Percentiles rank a stretch among this genome's conserved stretches.
phyloP scores from a whole-genome alignment of 1,284 basidiomycete genomes.

The Fomitopsis palustris region DNA sequence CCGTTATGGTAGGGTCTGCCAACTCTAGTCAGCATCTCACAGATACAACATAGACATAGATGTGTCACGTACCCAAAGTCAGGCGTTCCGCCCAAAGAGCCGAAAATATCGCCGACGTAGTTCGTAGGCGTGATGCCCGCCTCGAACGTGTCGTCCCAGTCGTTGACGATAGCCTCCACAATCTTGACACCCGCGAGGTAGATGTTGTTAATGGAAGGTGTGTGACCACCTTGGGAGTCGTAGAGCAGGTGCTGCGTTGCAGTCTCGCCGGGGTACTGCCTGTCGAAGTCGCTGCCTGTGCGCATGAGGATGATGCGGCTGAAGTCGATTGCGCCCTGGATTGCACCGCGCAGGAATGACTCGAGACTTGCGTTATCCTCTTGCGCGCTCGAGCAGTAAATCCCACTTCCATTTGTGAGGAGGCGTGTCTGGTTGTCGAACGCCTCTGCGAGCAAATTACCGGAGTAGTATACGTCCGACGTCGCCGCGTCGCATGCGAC shows the following conservation, averaged over 20 bases:
- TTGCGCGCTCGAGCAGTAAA: constrained; percentile 43
- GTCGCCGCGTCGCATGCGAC: constrained; percentile 38
- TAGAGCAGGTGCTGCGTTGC: constrained; percentile 21
- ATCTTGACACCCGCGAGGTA: constrained; percentile 29
- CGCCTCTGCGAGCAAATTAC: constrained; percentile 34
- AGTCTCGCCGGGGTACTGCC: constrained; percentile 31
- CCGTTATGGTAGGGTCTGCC: neutral
- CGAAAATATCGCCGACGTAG: constrained; percentile 29
- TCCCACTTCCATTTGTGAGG: constrained; percentile 36
- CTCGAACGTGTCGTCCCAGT: constrained; percentile 25
- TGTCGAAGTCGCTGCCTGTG: constrained; percentile 43
- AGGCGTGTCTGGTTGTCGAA: constrained; percentile 40
- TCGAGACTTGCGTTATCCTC: constrained; percentile 49
- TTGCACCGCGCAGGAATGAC: constrained; percentile 37
- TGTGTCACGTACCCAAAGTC: neutral
- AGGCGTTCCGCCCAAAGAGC: neutral
- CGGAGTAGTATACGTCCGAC: constrained; percentile 43
- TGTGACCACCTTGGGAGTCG: constrained; percentile 18
- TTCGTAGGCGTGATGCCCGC: constrained; percentile 26
- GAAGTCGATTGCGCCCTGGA: constrained; percentile 40
- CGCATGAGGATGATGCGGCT: constrained; percentile 42
- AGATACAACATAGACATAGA: neutral
- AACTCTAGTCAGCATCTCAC: neutral
- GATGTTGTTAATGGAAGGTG: constrained; percentile 24
- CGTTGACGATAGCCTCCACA: constrained; percentile 26